phyloP scores from a whole-genome alignment of 768 basidiomycete species.

The Psilocybe cyanescens region DNA sequence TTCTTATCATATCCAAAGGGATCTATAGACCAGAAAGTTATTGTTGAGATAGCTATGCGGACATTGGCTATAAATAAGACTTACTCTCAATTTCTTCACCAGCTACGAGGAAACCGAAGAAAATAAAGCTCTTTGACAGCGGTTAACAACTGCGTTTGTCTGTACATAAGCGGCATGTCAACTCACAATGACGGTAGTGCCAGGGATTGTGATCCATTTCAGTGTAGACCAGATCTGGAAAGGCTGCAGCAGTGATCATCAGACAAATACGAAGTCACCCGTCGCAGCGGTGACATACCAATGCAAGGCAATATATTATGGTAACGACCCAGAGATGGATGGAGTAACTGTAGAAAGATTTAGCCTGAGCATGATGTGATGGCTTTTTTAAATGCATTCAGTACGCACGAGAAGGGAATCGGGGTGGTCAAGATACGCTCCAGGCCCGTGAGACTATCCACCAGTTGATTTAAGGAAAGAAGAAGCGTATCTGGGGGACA shows the following conservation, averaged over 20 bases:
- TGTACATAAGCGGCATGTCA: constrained; percentile 1
- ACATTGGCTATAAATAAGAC: constrained; percentile 24
- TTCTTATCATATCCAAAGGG: constrained; percentile 73
- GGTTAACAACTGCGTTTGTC: background rate
- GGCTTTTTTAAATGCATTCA: background rate
- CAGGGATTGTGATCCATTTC: constrained; percentile 68
- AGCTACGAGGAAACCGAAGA: constrained; percentile 75
- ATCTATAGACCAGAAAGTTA: constrained; percentile 30
- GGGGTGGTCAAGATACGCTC: constrained; percentile 78
- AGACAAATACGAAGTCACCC: background rate
- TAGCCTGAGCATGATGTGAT: background rate
- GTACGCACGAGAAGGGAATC: constrained; percentile 70
- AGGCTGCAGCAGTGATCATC: constrained; percentile 42
- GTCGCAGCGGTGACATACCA: constrained; percentile 43
- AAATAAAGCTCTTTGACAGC: constrained; percentile 57
- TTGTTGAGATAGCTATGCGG: background rate
- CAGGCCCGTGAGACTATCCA: constrained; percentile 68
- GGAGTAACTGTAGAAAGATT: constrained; percentile 51
- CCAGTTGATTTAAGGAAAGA: constrained; percentile 53
- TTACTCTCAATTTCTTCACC: constrained; percentile 78
- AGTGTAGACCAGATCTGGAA: constrained; percentile 63
- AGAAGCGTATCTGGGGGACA: constrained; percentile 46
- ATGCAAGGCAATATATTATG: constrained; percentile 57
- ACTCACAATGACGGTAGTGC: constrained; percentile 54
- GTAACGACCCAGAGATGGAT: constrained; percentile 73